A percentile compares a stretch with the other conserved stretches of the same genome.
These are phyloP conservation scores for Microbotryum intermedium DNA, from an alignment of 1,284 basidiomycete species.

Conservation along the genomic window DNA sequence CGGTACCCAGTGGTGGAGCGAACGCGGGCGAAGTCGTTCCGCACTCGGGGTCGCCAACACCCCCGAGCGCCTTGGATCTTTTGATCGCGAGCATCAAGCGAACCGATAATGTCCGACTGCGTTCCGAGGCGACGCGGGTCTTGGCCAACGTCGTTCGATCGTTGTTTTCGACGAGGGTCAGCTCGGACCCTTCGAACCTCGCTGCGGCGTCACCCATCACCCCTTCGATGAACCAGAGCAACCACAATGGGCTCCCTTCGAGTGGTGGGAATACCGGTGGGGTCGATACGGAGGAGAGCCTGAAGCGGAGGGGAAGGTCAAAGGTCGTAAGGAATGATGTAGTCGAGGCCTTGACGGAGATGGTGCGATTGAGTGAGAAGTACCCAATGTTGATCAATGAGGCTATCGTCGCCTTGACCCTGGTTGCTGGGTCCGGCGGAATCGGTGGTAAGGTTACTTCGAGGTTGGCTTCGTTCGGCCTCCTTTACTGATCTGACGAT, in stretches of 20 bases:
- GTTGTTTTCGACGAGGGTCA: conserved; percentile 52
- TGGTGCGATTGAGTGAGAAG: conserved; percentile 65
- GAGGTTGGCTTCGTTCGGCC: background rate
- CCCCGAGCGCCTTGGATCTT: conserved; percentile 51
- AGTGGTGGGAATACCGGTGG: background rate
- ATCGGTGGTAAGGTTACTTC: conserved; percentile 9
- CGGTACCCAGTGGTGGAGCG: background rate
- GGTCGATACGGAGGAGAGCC: conserved; percentile 56
- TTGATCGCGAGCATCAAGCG: conserved; percentile 66
- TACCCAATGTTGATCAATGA: conserved; percentile 84
- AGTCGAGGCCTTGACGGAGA: conserved; percentile 56
- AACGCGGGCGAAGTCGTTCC: conserved; percentile 34
- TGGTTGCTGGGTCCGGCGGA: conserved; percentile 53
- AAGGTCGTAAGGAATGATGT: conserved; percentile 34
- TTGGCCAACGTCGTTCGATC: conserved; percentile 65
- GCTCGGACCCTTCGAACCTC: conserved; percentile 2
- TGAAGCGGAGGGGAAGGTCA: background rate
- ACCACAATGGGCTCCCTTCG: background rate
- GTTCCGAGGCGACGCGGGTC: conserved; percentile 80
- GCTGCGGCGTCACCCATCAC: conserved; percentile 9
- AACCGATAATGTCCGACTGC: conserved; percentile 70
- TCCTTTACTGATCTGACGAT: background rate
- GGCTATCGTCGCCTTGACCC: conserved; percentile 69
- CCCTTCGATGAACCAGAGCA: conserved; percentile 26
- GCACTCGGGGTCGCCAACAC: conserved; percentile 36